Base-by-base conservation (phyloP, 2,329 filamentous ascomycete species). In the Stagonosporopsis tanaceti region DNA sequence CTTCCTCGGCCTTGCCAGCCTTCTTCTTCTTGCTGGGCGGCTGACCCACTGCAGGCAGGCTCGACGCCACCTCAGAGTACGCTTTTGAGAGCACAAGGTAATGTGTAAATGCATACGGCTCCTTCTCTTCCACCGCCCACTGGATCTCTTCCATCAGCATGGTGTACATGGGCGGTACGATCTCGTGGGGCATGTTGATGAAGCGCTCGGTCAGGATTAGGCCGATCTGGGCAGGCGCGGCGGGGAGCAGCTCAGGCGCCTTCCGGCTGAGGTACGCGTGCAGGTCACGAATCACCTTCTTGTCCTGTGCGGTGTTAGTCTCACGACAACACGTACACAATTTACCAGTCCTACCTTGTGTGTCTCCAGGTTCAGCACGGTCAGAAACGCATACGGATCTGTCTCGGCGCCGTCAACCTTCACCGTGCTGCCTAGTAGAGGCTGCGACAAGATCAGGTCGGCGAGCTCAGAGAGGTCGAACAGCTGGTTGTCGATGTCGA, bases 381-480 rank as follows among this genome's bases (percentile, higher is more conserved):
- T 97, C 61, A 98, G 82, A 77, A 99, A 91, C 11, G 94, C 93
- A 77, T 95, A 98, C 2, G 95, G 90, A 72, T 98, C 95, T 42
- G 87, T 91, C 70, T 93, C 92, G 72, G 95, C 93, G 69, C 93
- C 93, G 68, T 98, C 94, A n/a, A 95, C 91, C 79, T 99, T 99
- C 66, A 98, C 92, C 0, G 94, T 97, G 11, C 93, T 97, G 52
- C 95, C 95, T 42, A 99, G 87, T 20, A 90, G 87, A 9, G 91
- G 88, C 77, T 99, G 94, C 45, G 90, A 88, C 50, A 98, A 82
- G 68, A 99, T 90, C 61, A 97, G 80, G 75, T 98, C 92, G 32
- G 93, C 85, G 47, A 99, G 85, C 6, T 86, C 90, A 6, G 93
- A 97, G 65, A 97, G 85, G 77, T 98, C 90, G 80, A 97, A 92